These are phyloP conservation scores for Goniomonas avonlea DNA, from an alignment of 78 protist species.

Conservation along the genomic window DNA sequence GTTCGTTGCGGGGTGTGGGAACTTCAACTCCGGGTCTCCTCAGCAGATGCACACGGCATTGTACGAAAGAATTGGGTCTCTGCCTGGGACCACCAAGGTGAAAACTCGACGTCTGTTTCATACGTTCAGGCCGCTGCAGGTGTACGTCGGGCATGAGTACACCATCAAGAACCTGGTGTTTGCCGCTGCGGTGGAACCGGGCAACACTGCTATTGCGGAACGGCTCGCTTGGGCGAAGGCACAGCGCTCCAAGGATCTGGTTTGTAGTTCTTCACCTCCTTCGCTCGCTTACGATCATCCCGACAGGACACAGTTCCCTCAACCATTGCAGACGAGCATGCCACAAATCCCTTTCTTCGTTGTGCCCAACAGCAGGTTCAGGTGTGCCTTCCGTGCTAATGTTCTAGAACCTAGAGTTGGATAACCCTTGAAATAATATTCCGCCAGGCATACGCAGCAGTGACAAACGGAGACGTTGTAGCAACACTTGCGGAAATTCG, in stretches of 20 bases:
- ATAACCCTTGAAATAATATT: too few relatives aligned
- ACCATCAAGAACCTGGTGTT: background rate
- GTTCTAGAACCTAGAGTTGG: too few relatives aligned
- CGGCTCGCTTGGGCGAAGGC: background rate
- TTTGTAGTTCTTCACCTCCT: background rate
- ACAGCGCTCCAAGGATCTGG: background rate
- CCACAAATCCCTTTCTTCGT: background rate
- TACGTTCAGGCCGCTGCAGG: background rate
- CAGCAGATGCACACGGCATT: conserved; percentile 3
- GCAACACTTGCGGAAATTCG: too few relatives aligned
- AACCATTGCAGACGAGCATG: background rate
- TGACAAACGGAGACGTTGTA: too few relatives aligned
- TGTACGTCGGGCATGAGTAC: conserved; percentile 2
- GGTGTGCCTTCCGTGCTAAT: too few relatives aligned
- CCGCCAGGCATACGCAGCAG: too few relatives aligned
- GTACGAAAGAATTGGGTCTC: background rate
- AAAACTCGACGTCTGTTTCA: background rate
- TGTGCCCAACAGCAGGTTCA: too few relatives aligned
- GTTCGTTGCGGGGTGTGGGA: conserved; percentile 23
- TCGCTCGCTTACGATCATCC: background rate
- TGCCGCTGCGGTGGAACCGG: conserved; percentile 3
- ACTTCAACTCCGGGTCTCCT: conserved; percentile 3
- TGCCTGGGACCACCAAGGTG: background rate
- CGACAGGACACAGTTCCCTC: background rate
- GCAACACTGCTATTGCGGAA: background rate